These are phyloP conservation scores for Aspergillus sparsus DNA, from an alignment of 495 filamentous ascomycete genomes.

Conservation along the genomic window DNA sequence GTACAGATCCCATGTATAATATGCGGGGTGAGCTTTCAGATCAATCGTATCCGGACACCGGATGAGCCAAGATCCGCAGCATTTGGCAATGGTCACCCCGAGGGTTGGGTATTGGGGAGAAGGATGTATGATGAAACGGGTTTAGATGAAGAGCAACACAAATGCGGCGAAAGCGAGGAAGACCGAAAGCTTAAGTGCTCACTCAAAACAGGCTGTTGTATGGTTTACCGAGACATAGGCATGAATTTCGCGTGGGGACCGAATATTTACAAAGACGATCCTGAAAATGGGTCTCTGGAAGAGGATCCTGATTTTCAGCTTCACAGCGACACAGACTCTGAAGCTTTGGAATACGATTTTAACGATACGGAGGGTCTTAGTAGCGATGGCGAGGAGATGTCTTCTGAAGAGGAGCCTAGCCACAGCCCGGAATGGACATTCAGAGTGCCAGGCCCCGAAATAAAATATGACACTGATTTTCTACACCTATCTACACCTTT, in stretches of 20 bases:
- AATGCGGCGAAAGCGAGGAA: no score
- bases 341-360: not conserved
- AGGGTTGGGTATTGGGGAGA: conserved; percentile 19
- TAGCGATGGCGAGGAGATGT: not conserved
- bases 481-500: no score
- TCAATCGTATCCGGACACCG: conserved; percentile 19
- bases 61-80: conserved; percentile 24
- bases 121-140: not conserved
- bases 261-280: not conserved
- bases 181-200: not conserved
- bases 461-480: no score
- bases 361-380: not conserved
- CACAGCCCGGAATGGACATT: conserved; percentile 10
- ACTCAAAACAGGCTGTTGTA: not conserved
- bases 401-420: not conserved
- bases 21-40: conserved; percentile 36
- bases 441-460: not conserved
- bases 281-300: not conserved
- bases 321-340: not conserved
- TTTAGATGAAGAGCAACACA: not conserved
- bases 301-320: not conserved
- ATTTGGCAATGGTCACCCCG: conserved; percentile 15
- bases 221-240: not conserved
- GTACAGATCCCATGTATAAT: conserved; percentile 26
- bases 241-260: not conserved